Base-by-base conservation (phyloP, 768 basidiomycete genomes). In the Podaxis pistillaris region DNA sequence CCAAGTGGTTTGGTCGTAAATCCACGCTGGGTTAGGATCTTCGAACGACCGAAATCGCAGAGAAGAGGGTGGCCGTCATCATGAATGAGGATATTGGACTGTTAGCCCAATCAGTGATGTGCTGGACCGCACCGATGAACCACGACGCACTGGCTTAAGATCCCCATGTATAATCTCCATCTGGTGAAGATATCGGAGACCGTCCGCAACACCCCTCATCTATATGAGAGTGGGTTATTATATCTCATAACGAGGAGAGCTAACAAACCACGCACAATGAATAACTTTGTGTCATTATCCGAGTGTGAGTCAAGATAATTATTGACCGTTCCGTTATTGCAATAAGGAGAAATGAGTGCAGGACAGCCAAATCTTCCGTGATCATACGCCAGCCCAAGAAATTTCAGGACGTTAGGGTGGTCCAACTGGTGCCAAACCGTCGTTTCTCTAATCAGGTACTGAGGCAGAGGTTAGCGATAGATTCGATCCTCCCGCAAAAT, bases 351-450 rank as follows among this genome's bases (percentile, higher is more conserved):
- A 8, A 62, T 44, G 33, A 62, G 53, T n/a, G 52, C 53, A 24
- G 60, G 52, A 37, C 37, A 26, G 33, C 30, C n/a, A 26, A 22
- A 30, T 33, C 41, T 51, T 33, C n/a, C 38, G 52, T n/a, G 17
- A 28, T 55, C 53, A 5, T 26, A 24, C 8, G 38, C 63, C 4
- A 69, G 26, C 12, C 68, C 68, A 17, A 69, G 56, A 58, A 69
- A 66, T 54, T 62, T 58, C 17, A 69, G 62, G 13, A 69, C 61
- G 47, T 69, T 65, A 3, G 60, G 64, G 60, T 69, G 65, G 19
- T 64, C 47, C 57, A 69, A 60, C 7, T 60, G 40, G 24, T 66
- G 65, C 68, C 68, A 69, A 13, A 67, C 37, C 4, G 47, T 58
- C 26, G 65, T 63, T 64, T 69, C 68, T 22, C 60, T 47, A 24